Conservation (phyloP, 805 yeast genomes). For the Saccharomycopsis sp. region DNA sequence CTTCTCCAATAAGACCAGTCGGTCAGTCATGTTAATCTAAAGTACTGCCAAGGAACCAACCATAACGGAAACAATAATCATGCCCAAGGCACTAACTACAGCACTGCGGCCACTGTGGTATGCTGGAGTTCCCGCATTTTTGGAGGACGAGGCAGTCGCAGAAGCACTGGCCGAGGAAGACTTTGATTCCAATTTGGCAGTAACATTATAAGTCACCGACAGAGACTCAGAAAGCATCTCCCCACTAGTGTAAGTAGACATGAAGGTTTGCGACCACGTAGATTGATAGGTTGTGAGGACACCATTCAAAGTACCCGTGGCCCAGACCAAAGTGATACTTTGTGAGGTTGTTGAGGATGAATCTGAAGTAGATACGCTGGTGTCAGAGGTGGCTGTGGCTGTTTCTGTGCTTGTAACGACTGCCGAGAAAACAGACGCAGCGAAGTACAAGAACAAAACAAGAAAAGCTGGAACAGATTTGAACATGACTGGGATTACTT, state of each 20-base stretch:
- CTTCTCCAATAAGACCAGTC: no score
- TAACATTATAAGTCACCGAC: background rate
- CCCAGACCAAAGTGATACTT: constrained; percentile 32
- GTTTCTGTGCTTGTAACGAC: background rate
- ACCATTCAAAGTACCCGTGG: constrained; percentile 34
- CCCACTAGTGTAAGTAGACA: constrained; percentile 25
- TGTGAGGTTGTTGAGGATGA: background rate
- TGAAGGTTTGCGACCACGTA: constrained; percentile 36
- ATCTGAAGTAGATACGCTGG: constrained; percentile 7
- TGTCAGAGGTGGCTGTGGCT: background rate
- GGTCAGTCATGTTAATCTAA: background rate
- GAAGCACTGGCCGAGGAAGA: background rate
- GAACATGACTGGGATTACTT: no score
- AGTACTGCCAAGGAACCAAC: background rate
- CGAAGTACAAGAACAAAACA: background rate
- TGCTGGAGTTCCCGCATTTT: background rate
- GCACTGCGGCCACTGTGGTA: background rate
- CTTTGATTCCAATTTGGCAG: background rate
- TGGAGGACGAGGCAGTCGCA: background rate
- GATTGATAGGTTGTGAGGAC: constrained; percentile 30
- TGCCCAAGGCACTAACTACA: background rate
- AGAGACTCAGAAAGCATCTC: background rate
- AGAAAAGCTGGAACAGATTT: background rate
- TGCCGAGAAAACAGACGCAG: background rate
- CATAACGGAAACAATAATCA: background rate